Evolutionary conservation across 2,329 filamentous ascomycete species (phyloP), one percentile per base, ranked within the genome.

Genomic region (Cylindrodendrum hubeiense): DNA sequence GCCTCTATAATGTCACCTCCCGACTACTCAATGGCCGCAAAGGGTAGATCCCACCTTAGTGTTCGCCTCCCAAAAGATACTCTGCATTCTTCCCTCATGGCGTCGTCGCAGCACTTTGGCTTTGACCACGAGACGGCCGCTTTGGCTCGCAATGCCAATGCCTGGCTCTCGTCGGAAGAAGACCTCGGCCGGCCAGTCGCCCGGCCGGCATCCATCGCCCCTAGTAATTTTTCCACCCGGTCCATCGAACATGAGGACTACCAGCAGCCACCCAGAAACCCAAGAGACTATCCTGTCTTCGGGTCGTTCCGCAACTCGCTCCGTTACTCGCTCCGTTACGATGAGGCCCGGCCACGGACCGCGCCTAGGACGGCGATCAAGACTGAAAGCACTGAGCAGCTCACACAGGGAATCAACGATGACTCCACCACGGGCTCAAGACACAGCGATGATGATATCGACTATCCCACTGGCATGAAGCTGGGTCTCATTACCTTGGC

Each of bases 401-500:
- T 77, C 13, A 64, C 61, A 4, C 55, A 64, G 7, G 43, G 22
- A 4, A 22, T 47, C 49, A 26, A 34, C 17, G 46, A 54, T 4
- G 43, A 54, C 3, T 12, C 68, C 72, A 19, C 26, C 10, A 55
- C 54, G 0, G 21, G 47, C 43, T 62, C 59, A 33, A 41, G 28
- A 0, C 47, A 44, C 4, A 44, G 47, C 30, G 33, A 57, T 0
- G 63, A 68, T 21, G 54, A 67, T 5, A 49, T 66, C 17, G 71
- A 68, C n/a, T 73, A 76, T 33, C 70, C 70, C 4, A 73, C 67
- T 15, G 71, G 72, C 34, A 47, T 67, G 15, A 76, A 75, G 26
- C 74, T 79, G n/a, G 60, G 44, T 4, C 56, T 82, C 46, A 80
- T 82, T 43, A 76, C 75, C n/a, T 58, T 80, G 28, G 80, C 80